These are phyloP conservation scores for Emmonsiellopsis sp. DNA, from an alignment of 2,329 filamentous ascomycete genomes.

Conservation along the genomic window DNA sequence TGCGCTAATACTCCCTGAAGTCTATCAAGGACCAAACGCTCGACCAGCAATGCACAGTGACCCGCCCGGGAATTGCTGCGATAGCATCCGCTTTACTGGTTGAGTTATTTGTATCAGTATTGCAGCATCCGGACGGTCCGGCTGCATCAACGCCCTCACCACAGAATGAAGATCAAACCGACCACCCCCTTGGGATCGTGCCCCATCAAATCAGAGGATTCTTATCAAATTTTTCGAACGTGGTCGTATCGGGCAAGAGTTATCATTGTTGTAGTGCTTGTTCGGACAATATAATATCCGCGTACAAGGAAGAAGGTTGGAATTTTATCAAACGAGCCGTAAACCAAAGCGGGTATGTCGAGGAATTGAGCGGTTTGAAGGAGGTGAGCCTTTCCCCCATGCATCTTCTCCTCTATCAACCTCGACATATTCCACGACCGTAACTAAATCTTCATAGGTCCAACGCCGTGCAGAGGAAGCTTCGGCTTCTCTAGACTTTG, in stretches of 20 bases:
- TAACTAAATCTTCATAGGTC: constrained; percentile 25
- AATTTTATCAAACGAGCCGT: constrained; percentile 50
- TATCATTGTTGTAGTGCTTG: constrained; percentile 57
- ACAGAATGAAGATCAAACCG: constrained; percentile 23
- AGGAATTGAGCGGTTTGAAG: constrained; percentile 52
- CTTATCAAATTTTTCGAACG: constrained; percentile 49
- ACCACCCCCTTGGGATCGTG: constrained; percentile 43
- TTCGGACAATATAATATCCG: constrained; percentile 43
- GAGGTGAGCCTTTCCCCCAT: constrained; percentile 34
- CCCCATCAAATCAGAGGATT: constrained; percentile 57
- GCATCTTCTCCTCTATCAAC: not conserved
- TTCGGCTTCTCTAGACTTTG: constrained; percentile 35
- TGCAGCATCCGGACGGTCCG: constrained; percentile 64
- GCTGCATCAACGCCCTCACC: constrained; percentile 30
- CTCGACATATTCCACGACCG: constrained; percentile 2
- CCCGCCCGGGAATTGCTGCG: constrained; percentile 80
- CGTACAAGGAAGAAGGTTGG: constrained; percentile 49
- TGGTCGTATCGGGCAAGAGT: constrained; percentile 46
- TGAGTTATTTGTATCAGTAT: constrained; percentile 74
- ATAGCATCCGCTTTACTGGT: constrained; percentile 88
- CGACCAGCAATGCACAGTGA: constrained; percentile 97
- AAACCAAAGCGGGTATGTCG: constrained; percentile 53
- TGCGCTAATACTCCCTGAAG: constrained; percentile 36
- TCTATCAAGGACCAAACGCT: constrained; percentile 90
- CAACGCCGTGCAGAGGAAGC: constrained; percentile 38